These are phyloP conservation scores for Nemania serpens DNA, from an alignment of 2,329 filamentous ascomycete species.

Conservation along the genomic window DNA sequence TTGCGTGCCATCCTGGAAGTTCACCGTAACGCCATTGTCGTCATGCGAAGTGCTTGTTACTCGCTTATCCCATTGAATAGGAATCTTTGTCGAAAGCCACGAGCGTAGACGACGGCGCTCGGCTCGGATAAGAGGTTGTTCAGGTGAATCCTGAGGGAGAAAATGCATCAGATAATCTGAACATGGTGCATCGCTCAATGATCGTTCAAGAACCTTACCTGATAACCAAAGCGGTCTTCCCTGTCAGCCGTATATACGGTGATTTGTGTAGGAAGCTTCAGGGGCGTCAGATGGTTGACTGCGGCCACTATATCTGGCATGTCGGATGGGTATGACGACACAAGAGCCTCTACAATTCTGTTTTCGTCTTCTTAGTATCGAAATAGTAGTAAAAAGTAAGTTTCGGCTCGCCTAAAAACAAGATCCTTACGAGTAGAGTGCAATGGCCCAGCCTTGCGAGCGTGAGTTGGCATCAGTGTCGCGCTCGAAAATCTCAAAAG, in stretches of 20 bases:
- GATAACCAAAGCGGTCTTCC: background rate
- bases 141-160: background rate
- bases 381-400: too few relatives aligned
- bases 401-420: too few relatives aligned
- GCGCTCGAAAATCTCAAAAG: background rate
- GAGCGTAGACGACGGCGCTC: background rate
- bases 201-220: too few relatives aligned
- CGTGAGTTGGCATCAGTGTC: background rate
- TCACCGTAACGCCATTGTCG: background rate
- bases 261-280: background rate
- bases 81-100: background rate
- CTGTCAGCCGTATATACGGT: background rate
- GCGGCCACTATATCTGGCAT: background rate
- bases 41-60: background rate
- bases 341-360: background rate
- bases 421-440: background rate
- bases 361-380: too few relatives aligned
- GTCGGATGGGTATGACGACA: background rate
- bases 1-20: background rate
- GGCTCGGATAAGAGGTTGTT: background rate
- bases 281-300: background rate
- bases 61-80: background rate
- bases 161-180: too few relatives aligned
- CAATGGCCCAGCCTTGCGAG: background rate
- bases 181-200: too few relatives aligned